Conservation (phyloP, 2,329 filamentous ascomycete genomes). For the Fusarium musae region DNA sequence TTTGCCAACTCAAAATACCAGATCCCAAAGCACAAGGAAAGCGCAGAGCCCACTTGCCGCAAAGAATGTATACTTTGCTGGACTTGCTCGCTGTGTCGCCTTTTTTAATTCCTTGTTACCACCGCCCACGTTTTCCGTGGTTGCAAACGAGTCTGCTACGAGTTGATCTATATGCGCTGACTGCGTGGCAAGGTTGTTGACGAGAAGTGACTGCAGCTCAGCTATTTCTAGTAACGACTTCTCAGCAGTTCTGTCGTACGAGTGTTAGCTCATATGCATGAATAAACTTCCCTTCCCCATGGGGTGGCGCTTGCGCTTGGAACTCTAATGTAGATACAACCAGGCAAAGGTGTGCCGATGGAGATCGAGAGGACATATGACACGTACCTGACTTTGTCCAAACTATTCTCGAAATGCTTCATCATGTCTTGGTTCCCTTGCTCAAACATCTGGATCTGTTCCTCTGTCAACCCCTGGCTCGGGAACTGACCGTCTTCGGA, state of each 20-base stretch:
- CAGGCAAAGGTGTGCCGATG: constrained; percentile 10
- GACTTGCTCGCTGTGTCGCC: constrained; percentile 77
- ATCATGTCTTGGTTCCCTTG: constrained; percentile 93
- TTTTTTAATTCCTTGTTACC: constrained; percentile 93
- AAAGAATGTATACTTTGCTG: constrained; percentile 82
- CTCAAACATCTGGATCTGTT: constrained; percentile 93
- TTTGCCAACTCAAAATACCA: constrained; percentile 60
- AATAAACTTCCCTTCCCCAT: neutral
- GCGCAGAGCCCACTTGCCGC: constrained; percentile 80
- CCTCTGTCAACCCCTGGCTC: constrained; percentile 73
- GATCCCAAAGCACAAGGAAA: constrained; percentile 81
- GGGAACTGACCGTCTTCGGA: constrained; percentile 34
- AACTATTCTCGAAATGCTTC: constrained; percentile 90
- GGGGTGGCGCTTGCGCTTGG: constrained; percentile 9
- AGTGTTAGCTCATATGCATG: constrained; percentile 26
- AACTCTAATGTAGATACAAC: constrained; percentile 4
- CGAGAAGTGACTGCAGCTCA: constrained; percentile 89
- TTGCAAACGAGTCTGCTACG: constrained; percentile 83
- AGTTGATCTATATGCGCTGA: constrained; percentile 90
- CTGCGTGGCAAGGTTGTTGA: constrained; percentile 85
- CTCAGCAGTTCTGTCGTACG: constrained; percentile 76
- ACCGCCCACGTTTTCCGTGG: constrained; percentile 85
- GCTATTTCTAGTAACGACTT: constrained; percentile 92
- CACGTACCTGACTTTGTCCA: constrained; percentile 91
- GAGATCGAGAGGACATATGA: constrained; percentile 6